Conservation (phyloP, 2,329 filamentous ascomycete species). For the Aspergillus fructus region DNA sequence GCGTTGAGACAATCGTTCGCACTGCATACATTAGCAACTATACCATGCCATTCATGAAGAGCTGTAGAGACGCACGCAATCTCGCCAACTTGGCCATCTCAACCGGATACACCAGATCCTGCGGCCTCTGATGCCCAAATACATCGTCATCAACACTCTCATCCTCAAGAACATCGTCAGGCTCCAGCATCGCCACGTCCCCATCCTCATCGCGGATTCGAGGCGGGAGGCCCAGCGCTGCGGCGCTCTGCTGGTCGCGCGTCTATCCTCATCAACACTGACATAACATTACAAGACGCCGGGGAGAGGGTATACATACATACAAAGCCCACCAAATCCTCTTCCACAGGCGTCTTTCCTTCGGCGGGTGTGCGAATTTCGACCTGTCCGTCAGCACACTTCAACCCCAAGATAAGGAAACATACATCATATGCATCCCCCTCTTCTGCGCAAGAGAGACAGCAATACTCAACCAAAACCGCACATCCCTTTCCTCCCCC, state of each 20-base stretch:
- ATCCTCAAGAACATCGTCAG: conserved; percentile 39
- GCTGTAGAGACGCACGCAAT: conserved; percentile 26
- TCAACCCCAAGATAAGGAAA: too few species aligned
- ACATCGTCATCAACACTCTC: conserved; percentile 25
- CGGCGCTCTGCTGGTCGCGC: conserved; percentile 49
- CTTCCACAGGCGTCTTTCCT: conserved; percentile 43
- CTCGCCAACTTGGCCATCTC: conserved; percentile 42
- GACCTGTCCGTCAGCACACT: conserved; percentile 20
- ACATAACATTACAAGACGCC: too few species aligned
- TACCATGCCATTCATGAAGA: too few species aligned
- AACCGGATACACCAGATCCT: conserved; percentile 35
- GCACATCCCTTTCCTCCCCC: conserved; percentile 48
- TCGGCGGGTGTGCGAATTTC: conserved; percentile 30
- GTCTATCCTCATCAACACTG: conserved; percentile 28
- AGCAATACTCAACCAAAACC: conserved; percentile 53
- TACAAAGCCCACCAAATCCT: conserved; percentile 58
- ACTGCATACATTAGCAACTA: neutral
- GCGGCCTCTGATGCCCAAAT: conserved; percentile 33
- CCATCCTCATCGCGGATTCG: conserved; percentile 52
- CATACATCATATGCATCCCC: conserved; percentile 37
- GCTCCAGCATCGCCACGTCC: conserved; percentile 42
- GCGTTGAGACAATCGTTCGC: conserved; percentile 35
- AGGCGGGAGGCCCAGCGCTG: conserved; percentile 47
- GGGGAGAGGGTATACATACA: conserved; percentile 13
- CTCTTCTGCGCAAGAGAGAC: conserved; percentile 53